Evolutionary conservation across 169 alveolate species (phyloP).

Genomic region (Perkinsus chesapeaki): DNA sequence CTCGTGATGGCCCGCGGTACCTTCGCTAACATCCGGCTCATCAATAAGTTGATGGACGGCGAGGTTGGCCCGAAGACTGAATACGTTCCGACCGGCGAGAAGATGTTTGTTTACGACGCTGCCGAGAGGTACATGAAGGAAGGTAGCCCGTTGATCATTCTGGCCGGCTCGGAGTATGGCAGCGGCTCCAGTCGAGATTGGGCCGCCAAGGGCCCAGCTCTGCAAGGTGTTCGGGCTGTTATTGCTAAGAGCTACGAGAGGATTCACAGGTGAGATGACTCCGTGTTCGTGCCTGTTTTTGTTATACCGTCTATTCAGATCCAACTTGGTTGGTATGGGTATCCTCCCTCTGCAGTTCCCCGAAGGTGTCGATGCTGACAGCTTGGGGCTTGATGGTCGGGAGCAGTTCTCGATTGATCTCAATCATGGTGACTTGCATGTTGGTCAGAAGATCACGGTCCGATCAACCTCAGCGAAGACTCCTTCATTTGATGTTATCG

Average conservation of each 20-base stretch:
- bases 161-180: conserved; percentile 92
- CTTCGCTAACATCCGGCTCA: conserved; percentile 88
- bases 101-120: conserved; percentile 82
- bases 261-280: conserved; percentile 72
- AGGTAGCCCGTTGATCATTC: conserved; percentile 34
- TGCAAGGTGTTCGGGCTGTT: conserved; percentile 86
- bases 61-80: conserved; percentile 85
- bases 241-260: conserved; percentile 90
- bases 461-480: conserved; percentile 22
- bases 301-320: background rate
- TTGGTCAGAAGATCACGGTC: conserved; percentile 26
- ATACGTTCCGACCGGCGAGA: conserved; percentile 77
- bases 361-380: conserved; percentile 73
- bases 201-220: conserved; percentile 95
- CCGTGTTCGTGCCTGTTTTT: background rate
- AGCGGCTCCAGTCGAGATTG: conserved; percentile 93
- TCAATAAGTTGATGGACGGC: conserved; percentile 73
- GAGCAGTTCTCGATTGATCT: conserved; percentile 26
- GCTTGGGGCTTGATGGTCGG: conserved; percentile 79
- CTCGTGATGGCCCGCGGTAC: conserved; percentile 92
- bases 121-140: conserved; percentile 58
- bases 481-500: conserved; percentile 32
- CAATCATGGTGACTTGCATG: conserved; percentile 5
- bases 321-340: conserved; percentile 92
- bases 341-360: conserved; percentile 84